Percentiles rank a stretch among this genome's conserved stretches.
Evolutionary conservation across 2,329 filamentous ascomycete genomes (phyloP).

Genomic region (Colletotrichum sp.): DNA sequence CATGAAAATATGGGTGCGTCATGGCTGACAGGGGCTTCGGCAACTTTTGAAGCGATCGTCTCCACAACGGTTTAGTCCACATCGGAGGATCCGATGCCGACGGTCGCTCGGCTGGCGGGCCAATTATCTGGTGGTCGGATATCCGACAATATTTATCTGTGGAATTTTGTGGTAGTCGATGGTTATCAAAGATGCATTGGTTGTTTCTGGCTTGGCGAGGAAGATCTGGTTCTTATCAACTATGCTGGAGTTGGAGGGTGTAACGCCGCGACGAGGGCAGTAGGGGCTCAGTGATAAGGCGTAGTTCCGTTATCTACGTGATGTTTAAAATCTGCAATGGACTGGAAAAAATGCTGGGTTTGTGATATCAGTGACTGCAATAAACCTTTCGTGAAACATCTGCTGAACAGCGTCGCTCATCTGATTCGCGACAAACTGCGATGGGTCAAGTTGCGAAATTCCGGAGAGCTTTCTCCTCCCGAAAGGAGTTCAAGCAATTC

Average conservation of each 20-base stretch:
- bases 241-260: not conserved
- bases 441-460: not conserved
- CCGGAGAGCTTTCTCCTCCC: conserved; percentile 17
- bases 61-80: not conserved
- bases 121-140: not conserved
- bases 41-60: conserved; percentile 12
- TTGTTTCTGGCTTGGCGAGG: not conserved
- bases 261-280: not conserved
- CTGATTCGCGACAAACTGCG: not conserved
- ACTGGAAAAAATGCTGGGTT: not conserved
- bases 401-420: not conserved
- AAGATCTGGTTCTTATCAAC: not conserved
- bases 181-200: not conserved
- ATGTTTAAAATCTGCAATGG: not conserved
- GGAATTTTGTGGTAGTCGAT: not conserved
- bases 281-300: not conserved
- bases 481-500: conserved; percentile 15
- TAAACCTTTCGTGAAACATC: not conserved
- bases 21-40: not conserved
- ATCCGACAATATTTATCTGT: not conserved
- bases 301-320: not conserved
- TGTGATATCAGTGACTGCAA: not conserved
- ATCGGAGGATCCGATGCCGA: conserved; percentile 7
- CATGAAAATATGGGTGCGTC: not conserved
- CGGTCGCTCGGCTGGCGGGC: not conserved